Base-by-base conservation (phyloP, 768 basidiomycete species). In the Rhizopogon rudus region DNA sequence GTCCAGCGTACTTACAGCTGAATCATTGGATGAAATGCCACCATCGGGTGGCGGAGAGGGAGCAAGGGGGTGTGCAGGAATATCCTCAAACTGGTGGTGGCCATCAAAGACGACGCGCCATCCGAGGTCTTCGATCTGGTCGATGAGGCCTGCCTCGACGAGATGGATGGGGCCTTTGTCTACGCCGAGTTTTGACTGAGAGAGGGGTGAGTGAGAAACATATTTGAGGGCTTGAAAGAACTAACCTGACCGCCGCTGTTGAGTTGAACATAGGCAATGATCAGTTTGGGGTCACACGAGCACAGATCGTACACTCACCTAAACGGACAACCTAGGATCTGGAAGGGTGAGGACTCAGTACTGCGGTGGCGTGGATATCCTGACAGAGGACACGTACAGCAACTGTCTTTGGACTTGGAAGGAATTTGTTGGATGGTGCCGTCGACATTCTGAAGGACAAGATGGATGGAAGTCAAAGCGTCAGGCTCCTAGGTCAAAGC, bases 311-410 rank as follows among this genome's bases (percentile, higher is more conserved):
- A 33, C 3, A 10, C 31, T 33, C 31, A 33, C 31, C 90, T 93
- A 80, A 97, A 97, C 14, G 95, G 95, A 74, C 95, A 97, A 25
- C 92, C 93, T 29, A 98, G 86, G 63, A 98, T 90, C 88, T 94
- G 58, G 39, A 10, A 33, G 46, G 39, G 37, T 53, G 31, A 57
- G 57, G 8, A 46, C 8, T 65, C 52, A 63, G 58, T n/a, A 16
- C 31, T 8, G 31, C 31, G 10, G 31, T 33, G 31, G 9, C 9
- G 10, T 33, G 8, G 3, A 33, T 3, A 10, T 33, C 6, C 31
- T 73, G 8, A 33, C 10, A 10, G 31, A 33, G n/a, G 42, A 12
- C n/a, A 81, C 91, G 71, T 67, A 94, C 93, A 49, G 89, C 90
- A 40, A 83, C 78, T 0, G 89, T 92, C 73, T 82, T 86, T 37